phyloP scores from a whole-genome alignment of 2,329 filamentous ascomycete species.

The Fusarium sp. region DNA sequence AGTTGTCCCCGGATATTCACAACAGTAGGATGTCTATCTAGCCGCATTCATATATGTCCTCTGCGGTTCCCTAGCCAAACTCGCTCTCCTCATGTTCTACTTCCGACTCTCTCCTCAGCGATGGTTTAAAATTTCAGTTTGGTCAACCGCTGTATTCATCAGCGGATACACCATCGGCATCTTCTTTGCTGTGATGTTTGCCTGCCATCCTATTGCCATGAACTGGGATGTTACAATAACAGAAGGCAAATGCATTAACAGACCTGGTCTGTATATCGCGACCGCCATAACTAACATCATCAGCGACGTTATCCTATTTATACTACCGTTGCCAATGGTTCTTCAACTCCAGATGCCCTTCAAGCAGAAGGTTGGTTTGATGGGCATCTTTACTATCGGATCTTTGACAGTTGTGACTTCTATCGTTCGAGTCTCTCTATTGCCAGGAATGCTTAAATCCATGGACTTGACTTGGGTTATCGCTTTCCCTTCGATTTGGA shows the following conservation, averaged over 20 bases:
- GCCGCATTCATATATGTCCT: constrained; percentile 48
- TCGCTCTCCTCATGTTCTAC: constrained; percentile 54
- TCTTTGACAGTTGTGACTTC: constrained; percentile 46
- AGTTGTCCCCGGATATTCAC: neutral
- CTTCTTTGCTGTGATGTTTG: constrained; percentile 50
- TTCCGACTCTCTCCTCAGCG: constrained; percentile 49
- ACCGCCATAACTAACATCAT: constrained; percentile 60
- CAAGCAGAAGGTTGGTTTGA: constrained; percentile 58
- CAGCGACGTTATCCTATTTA: constrained; percentile 59
- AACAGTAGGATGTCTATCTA: constrained; percentile 42
- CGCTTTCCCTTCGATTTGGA: constrained; percentile 44
- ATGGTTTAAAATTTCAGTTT: constrained; percentile 48
- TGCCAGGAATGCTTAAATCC: constrained; percentile 42
- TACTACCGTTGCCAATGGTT: constrained; percentile 58
- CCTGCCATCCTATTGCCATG: constrained; percentile 49
- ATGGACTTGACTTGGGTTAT: constrained; percentile 47
- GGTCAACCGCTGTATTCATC: constrained; percentile 45
- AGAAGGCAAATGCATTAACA: constrained; percentile 55
- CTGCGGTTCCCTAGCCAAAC: constrained; percentile 50
- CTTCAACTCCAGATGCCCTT: constrained; percentile 56
- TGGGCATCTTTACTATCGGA: constrained; percentile 57
- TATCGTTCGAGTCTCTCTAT: constrained; percentile 27
- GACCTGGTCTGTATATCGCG: constrained; percentile 59
- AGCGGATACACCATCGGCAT: constrained; percentile 47
- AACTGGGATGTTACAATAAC: constrained; percentile 46